These are phyloP conservation scores for Malus hybrid DNA, from an alignment of 331 rosid species.

Conservation along the genomic window DNA sequence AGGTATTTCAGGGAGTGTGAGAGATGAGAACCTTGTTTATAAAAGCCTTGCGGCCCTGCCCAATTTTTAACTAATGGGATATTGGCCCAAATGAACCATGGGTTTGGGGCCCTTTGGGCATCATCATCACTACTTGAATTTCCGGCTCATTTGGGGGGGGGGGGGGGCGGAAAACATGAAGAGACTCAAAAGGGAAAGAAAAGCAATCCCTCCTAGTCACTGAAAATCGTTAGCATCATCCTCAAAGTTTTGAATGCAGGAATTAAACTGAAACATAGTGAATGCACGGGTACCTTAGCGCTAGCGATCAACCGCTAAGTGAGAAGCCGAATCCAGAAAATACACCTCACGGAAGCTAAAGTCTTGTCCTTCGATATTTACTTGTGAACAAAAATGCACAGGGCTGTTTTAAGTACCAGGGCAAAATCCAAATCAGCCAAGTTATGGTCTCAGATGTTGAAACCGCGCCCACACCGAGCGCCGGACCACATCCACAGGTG, in stretches of 20 bases:
- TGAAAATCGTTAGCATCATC: background rate
- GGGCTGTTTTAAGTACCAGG: background rate
- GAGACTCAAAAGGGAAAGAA: background rate
- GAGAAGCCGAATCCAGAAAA: background rate
- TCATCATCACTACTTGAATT: background rate
- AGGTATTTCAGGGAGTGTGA: background rate
- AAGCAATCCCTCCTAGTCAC: background rate
- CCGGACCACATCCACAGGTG: conserved; percentile 15
- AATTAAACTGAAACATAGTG: background rate
- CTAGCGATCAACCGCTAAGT: background rate
- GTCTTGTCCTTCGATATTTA: background rate
- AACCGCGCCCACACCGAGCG: background rate
- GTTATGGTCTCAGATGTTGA: background rate
- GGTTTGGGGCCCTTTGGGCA: background rate
- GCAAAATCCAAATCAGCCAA: background rate
- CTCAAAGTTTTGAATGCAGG: background rate
- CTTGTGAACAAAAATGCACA: conserved; percentile 1
- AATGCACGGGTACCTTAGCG: background rate
- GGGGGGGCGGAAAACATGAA: background rate
- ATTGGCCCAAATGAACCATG: background rate
- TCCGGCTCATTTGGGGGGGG: background rate
- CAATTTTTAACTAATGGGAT: background rate
- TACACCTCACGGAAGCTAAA: background rate
- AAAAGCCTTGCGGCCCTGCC: background rate
- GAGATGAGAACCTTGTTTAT: background rate